A percentile compares a stretch with the other conserved stretches of the same genome.
Conservation (phyloP, 2,329 filamentous ascomycete species). For the Zelopaecilomyces penicillatus region DNA sequence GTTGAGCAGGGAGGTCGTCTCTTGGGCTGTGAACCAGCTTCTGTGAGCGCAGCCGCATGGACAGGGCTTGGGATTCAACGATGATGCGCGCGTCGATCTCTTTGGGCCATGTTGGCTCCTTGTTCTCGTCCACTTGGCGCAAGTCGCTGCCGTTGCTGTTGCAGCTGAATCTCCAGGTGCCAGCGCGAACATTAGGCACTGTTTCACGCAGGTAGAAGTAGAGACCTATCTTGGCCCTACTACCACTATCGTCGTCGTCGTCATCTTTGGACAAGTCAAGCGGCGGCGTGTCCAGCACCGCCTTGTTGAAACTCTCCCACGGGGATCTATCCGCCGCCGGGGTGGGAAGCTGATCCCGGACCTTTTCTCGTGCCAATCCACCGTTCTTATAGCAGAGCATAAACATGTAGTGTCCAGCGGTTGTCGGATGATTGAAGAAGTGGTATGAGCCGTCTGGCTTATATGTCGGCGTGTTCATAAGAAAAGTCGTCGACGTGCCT, state of each 20-base stretch:
- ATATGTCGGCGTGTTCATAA: constrained; percentile 93
- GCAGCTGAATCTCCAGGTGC: constrained; percentile 75
- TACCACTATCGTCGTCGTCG: constrained; percentile 22
- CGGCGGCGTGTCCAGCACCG: constrained; percentile 58
- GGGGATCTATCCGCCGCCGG: constrained; percentile 37
- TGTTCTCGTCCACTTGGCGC: constrained; percentile 16
- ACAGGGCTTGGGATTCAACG: constrained; percentile 90
- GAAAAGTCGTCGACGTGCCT: constrained; percentile 91
- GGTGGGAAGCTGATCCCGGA: constrained; percentile 70
- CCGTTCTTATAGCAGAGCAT: constrained; percentile 99
- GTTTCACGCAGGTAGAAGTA: constrained; percentile 95
- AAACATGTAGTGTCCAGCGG: constrained; percentile 91
- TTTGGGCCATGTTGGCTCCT: constrained; percentile 32
- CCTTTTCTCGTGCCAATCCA: constrained; percentile 80
- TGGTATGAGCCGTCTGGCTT: constrained; percentile 85
- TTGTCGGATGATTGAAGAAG: constrained; percentile 97
- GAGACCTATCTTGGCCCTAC: constrained; percentile 72
- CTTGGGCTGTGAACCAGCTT: constrained; percentile 57
- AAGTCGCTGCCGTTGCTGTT: constrained; percentile 47
- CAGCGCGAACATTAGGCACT: constrained; percentile 79
- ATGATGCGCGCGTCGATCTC: constrained; percentile 75
- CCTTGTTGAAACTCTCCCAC: constrained; percentile 77
- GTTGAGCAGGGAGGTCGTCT: constrained; percentile 63
- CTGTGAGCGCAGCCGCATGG: constrained; percentile 75
- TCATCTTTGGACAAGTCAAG: constrained; percentile 50